These are phyloP conservation scores for Suillus tomentosus DNA, from an alignment of 768 basidiomycete species.

Conservation along the genomic window DNA sequence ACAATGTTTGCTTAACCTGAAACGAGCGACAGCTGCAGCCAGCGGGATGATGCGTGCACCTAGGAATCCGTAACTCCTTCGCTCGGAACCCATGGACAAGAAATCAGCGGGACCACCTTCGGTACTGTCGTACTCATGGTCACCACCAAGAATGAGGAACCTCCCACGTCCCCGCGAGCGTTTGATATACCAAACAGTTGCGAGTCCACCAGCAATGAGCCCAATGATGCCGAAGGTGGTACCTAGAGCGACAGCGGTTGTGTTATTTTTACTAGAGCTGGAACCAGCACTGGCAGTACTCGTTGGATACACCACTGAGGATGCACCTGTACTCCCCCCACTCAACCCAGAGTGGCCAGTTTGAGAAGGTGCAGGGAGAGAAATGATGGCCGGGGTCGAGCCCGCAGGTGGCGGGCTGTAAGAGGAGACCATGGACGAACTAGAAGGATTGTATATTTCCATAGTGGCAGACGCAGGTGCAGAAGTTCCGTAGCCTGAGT, in stretches of 20 bases:
- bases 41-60: conserved; percentile 13
- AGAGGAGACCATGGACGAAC: conserved; percentile 42
- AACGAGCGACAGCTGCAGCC: conserved; percentile 20
- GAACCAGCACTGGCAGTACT: conserved; percentile 16
- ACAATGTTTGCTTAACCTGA: conserved; percentile 26
- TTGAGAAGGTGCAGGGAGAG: conserved; percentile 37
- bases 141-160: conserved; percentile 26
- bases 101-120: conserved; percentile 11
- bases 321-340: conserved; percentile 11
- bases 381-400: conserved; percentile 32
- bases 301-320: conserved; percentile 16
- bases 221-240: conserved; percentile 62
- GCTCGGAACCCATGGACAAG: not conserved
- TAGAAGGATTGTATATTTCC: conserved; percentile 48
- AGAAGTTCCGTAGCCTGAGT: conserved; percentile 34
- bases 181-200: conserved; percentile 47
- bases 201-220: conserved; percentile 45
- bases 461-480: conserved; percentile 51
- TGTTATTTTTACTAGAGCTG: conserved; percentile 26
- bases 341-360: conserved; percentile 24
- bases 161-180: conserved; percentile 25
- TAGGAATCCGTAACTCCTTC: conserved; percentile 6
- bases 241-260: conserved; percentile 60
- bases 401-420: conserved; percentile 39
- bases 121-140: conserved; percentile 18